Percentiles rank a stretch among this genome's conserved stretches.
Conservation (phyloP, 2,329 filamentous ascomycete species). For the Aspergillus sp. region DNA sequence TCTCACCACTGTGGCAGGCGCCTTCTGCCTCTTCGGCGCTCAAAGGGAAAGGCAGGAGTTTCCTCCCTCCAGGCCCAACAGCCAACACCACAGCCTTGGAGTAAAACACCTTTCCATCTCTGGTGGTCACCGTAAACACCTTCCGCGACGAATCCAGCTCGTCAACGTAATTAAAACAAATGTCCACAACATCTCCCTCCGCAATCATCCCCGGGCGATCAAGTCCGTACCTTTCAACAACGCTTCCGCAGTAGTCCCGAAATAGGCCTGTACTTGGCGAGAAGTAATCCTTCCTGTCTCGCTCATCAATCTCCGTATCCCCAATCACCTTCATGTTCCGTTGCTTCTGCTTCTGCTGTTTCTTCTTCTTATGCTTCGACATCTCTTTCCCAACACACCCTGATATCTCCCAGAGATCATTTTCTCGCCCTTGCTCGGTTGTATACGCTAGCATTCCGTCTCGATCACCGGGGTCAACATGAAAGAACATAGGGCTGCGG, state of each 20-base stretch:
- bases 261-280: constrained; percentile 64
- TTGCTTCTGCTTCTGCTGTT: constrained; percentile 53
- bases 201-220: constrained; percentile 53
- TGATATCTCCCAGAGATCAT: constrained; percentile 67
- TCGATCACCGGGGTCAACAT: constrained; percentile 72
- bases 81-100: constrained; percentile 68
- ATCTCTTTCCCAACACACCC: constrained; percentile 77
- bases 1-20: constrained; percentile 65
- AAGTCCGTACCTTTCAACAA: constrained; percentile 61
- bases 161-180: constrained; percentile 57
- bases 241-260: constrained; percentile 59
- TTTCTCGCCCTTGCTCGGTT: constrained; percentile 59
- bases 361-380: constrained; percentile 73
- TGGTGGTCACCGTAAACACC: constrained; percentile 65
- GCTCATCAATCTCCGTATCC: constrained; percentile 59
- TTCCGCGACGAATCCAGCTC: constrained; percentile 48
- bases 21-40: constrained; percentile 46
- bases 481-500: constrained; percentile 80
- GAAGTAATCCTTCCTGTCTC: constrained; percentile 69
- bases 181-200: constrained; percentile 60
- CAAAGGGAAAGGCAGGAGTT: constrained; percentile 47
- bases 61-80: constrained; percentile 66
- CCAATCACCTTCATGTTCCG: constrained; percentile 27
- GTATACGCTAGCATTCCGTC: constrained; percentile 72
- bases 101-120: constrained; percentile 52